phyloP scores from a whole-genome alignment of 2,329 filamentous ascomycete species.

The Aureobasidium sp. region DNA sequence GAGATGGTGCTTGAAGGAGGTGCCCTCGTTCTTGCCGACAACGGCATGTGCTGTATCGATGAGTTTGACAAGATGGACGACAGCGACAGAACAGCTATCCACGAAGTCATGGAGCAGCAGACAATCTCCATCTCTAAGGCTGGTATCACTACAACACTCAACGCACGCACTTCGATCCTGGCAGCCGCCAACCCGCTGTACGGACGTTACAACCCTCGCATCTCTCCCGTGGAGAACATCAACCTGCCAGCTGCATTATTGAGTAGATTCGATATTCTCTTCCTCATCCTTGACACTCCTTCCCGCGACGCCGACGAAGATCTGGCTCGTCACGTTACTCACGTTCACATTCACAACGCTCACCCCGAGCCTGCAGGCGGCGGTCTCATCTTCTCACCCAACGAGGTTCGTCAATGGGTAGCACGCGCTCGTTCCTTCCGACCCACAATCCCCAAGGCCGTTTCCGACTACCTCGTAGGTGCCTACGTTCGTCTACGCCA shows the following conservation, averaged over 20 bases:
- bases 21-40: conserved; percentile 64
- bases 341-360: conserved; percentile 93
- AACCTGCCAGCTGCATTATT: conserved; percentile 95
- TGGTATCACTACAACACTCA: conserved; percentile 78
- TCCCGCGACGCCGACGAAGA: conserved; percentile 84
- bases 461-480: conserved; percentile 94
- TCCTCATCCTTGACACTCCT: conserved; percentile 92
- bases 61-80: conserved; percentile 78
- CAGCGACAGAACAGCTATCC: conserved; percentile 62
- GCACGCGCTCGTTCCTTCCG: conserved; percentile 85
- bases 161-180: conserved; percentile 89
- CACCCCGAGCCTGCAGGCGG: conserved; percentile 66
- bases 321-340: conserved; percentile 88
- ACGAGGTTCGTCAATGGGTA: conserved; percentile 93
- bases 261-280: conserved; percentile 94
- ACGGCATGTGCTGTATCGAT: conserved; percentile 70
- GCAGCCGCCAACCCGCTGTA: conserved; percentile 96
- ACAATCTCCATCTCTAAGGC: conserved; percentile 72
- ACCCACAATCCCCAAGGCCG: conserved; percentile 71
- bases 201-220: conserved; percentile 93
- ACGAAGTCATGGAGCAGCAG: conserved; percentile 77
- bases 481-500: conserved; percentile 94
- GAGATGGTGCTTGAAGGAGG: conserved; percentile 68
- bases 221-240: conserved; percentile 97
- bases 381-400: conserved; percentile 75